Evolutionary conservation across 1,139 yeast species (phyloP), one percentile per base, ranked within the genome.

Genomic region (Saccharomyces hybrid): DNA sequence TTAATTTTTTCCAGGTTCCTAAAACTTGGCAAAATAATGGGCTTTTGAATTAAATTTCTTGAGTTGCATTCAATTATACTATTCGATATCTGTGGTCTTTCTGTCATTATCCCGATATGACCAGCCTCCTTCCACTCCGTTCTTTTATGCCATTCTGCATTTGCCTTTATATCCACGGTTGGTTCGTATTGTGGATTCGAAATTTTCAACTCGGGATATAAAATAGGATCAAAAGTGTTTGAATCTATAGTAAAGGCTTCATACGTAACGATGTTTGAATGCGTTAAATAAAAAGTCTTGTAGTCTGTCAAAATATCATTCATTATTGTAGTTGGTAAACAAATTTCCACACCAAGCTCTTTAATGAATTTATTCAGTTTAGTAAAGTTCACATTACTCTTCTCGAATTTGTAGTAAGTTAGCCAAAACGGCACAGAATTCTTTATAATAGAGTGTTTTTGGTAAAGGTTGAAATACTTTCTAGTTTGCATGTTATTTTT

Each of bases 1-100:
- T 71, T 73, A 9, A 83, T 81, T 65, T 80, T 82, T 60, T 85
- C 90, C 9, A 83, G 82, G 63, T 83, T 82, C 59, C 78, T 80
- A 65, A 83, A 82, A 3, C 75, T 71, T 1, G 90, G 91, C 27
- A 81, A 67, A 0, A 75, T 68, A 1, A 79, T 75, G n/a, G 75
- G 65, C 47, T 48, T 50, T 27, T 60, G 60, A 62, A 63, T 63
- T 31, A 64, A 62, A 13, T 54, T 32, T 32, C 59, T 63, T 1
- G 66, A 54, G 16, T 62, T 63, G 8, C 63, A 65, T 8, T 69
- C 71, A 5, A 69, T 58, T 52, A 75, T 71, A 2, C 78, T 57
- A 62, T 83, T 84, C 2, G 81, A 75, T 28, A 84, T 73, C 41
- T 77, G 78, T 0, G 93, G 93, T 47, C 74, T 73, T 9, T 76